Percentiles rank a stretch among this genome's conserved stretches.
Evolutionary conservation across 345 rosid species (phyloP).

Genomic region (Citrus australasica): DNA sequence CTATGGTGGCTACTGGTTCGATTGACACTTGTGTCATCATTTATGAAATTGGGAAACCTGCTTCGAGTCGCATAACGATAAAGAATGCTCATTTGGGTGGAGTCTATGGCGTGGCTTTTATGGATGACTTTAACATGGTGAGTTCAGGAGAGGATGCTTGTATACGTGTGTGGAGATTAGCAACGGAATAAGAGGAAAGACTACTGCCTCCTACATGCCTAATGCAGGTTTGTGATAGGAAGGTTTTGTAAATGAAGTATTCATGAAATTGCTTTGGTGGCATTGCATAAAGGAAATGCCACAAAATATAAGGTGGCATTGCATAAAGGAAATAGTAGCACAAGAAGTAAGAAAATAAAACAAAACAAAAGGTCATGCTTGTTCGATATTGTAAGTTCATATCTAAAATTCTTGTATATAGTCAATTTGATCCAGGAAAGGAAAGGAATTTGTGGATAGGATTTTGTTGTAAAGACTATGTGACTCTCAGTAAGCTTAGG

Average conservation of each 20-base stretch:
- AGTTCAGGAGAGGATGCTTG: constrained; percentile 81
- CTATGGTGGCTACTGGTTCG: constrained; percentile 67
- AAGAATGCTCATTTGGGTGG: constrained; percentile 76
- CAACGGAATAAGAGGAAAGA: constrained; percentile 21
- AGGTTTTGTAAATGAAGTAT: neutral
- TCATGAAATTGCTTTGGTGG: neutral
- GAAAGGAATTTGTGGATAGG: too few species aligned
- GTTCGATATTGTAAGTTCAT: neutral
- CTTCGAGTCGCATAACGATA: constrained; percentile 55
- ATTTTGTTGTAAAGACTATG: too few species aligned
- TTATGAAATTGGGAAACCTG: constrained; percentile 63
- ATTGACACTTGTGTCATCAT: constrained; percentile 67
- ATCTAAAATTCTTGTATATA: neutral
- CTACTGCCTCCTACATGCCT: neutral
- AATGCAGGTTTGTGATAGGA: neutral
- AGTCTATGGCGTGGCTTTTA: constrained; percentile 58
- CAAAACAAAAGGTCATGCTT: neutral
- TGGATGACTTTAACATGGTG: constrained; percentile 43
- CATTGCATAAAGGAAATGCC: neutral
- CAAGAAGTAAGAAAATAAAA: neutral
- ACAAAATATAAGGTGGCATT: neutral
- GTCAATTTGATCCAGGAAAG: neutral
- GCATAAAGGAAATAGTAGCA: neutral
- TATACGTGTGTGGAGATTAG: constrained; percentile 53
- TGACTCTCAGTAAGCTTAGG: too few species aligned